Evolutionary conservation across 2,329 filamentous ascomycete genomes (phyloP).

Genomic region (Fusarium sambucinum): DNA sequence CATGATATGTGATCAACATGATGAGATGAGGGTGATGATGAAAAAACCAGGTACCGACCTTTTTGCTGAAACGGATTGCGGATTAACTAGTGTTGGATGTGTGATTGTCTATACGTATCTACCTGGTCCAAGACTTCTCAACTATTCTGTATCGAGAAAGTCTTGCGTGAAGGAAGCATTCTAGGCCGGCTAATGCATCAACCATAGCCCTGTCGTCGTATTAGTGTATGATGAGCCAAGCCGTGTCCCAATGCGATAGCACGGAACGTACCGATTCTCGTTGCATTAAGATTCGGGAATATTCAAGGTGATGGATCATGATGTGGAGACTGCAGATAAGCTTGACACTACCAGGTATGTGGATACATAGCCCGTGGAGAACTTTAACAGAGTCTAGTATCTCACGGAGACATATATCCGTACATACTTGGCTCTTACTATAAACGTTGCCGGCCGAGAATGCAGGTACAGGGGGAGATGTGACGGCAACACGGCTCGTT

Average conservation of each 20-base stretch:
- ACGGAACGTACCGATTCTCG: constrained; percentile 2
- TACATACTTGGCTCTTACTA: not conserved
- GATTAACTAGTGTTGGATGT: not conserved
- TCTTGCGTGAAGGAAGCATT: constrained; percentile 9
- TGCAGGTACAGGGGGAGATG: constrained; percentile 1
- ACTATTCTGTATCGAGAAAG: constrained; percentile 17
- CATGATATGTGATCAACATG: not conserved
- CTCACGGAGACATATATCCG: not conserved
- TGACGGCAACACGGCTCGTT: not conserved
- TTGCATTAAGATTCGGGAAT: not conserved
- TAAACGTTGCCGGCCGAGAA: not conserved
- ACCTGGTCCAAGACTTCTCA: not conserved
- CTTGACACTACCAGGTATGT: not conserved
- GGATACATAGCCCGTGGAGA: not conserved
- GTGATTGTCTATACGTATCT: not conserved
- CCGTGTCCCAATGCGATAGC: not conserved
- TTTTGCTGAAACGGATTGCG: constrained; percentile 5
- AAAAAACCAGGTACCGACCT: not conserved
- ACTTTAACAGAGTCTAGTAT: not conserved
- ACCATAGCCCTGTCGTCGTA: not conserved
- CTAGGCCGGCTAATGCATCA: not conserved
- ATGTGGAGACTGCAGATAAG: constrained; percentile 1
- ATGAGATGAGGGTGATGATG: not conserved
- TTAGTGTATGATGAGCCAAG: not conserved
- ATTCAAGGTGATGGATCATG: constrained; percentile 4